Evolutionary conservation across 1,284 basidiomycete genomes (phyloP).

Genomic region (Cryptococcus sp.): DNA sequence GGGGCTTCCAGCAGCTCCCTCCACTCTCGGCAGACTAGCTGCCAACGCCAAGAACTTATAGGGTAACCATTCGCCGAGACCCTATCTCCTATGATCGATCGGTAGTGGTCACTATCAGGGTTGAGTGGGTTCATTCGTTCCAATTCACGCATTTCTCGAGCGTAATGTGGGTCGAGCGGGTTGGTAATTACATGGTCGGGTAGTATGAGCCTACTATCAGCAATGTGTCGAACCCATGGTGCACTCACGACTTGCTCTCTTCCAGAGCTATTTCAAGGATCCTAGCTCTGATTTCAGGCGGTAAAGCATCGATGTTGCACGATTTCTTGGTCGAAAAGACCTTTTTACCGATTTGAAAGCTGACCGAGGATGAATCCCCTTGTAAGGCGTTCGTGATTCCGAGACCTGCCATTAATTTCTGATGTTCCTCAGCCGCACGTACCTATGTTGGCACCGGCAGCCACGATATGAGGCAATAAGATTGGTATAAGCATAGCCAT

Average conservation of each 20-base stretch:
- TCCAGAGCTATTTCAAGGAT: slow-evolving; percentile 30
- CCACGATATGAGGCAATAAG: slow-evolving; percentile 22
- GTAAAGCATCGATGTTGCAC: slow-evolving; percentile 23
- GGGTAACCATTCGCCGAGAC: slow-evolving; percentile 30
- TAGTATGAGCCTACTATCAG: slow-evolving; percentile 19
- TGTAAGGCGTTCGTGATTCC: slow-evolving; percentile 33
- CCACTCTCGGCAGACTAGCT: slow-evolving; percentile 23
- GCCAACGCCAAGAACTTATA: slow-evolving; percentile 30
- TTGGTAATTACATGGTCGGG: slow-evolving; percentile 13
- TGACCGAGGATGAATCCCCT: slow-evolving; percentile 20
- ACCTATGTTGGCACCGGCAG: slow-evolving; percentile 31
- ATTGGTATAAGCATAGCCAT: slow-evolving; percentile 31
- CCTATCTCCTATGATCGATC: slow-evolving; percentile 25
- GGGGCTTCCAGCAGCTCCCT: slow-evolving; percentile 15
- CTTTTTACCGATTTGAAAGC: slow-evolving; percentile 28
- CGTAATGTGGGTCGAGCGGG: slow-evolving; percentile 9
- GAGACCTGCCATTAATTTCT: slow-evolving; percentile 12
- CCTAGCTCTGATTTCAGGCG: slow-evolving; percentile 23
- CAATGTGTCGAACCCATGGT: neutral
- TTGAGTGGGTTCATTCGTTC: slow-evolving; percentile 18
- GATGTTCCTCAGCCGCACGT: neutral
- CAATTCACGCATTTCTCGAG: slow-evolving; percentile 9
- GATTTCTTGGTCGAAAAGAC: slow-evolving; percentile 25
- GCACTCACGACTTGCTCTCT: slow-evolving; percentile 22
- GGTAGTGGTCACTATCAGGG: slow-evolving; percentile 22